Evolutionary conservation across 192 early-diverging fungal genomes (phyloP).

Genomic region (Dispira parvispora): DNA sequence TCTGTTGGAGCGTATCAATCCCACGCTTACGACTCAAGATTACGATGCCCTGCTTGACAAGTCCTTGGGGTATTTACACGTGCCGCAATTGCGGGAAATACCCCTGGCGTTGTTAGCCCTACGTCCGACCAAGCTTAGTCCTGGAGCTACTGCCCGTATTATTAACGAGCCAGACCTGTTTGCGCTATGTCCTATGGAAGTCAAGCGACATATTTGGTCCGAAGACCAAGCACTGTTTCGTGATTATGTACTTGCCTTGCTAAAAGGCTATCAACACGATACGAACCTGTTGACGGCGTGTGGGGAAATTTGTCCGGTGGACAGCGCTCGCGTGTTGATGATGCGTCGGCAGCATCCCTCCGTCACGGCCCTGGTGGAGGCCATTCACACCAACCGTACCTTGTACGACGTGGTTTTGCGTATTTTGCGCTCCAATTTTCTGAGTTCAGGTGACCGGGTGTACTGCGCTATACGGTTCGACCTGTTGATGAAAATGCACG

Average conservation of each 20-base stretch:
- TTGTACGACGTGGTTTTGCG: slow-evolving; percentile 20
- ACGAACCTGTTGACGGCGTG: slow-evolving; percentile 10
- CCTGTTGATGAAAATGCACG: slow-evolving; percentile 37
- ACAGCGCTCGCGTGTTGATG: slow-evolving; percentile 14
- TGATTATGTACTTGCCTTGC: slow-evolving; percentile 14
- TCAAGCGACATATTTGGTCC: slow-evolving; percentile 27
- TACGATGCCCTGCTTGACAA: slow-evolving; percentile 22
- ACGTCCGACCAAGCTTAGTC: slow-evolving; percentile 22
- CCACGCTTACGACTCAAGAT: slow-evolving; percentile 12
- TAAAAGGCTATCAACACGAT: slow-evolving; percentile 24
- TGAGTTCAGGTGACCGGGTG: slow-evolving; percentile 16
- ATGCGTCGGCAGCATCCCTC: slow-evolving; percentile 21
- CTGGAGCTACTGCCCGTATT: slow-evolving; percentile 14
- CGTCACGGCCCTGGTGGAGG: slow-evolving; percentile 18
- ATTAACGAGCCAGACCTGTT: slow-evolving; percentile 17
- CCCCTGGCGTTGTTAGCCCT: slow-evolving; percentile 31
- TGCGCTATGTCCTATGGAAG: slow-evolving; percentile 21
- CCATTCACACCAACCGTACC: slow-evolving; percentile 16
- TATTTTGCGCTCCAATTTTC: slow-evolving; percentile 18
- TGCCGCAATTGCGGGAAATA: slow-evolving; percentile 28
- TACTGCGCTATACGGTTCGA: slow-evolving; percentile 35
- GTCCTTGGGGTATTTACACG: slow-evolving; percentile 31
- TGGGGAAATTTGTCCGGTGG: slow-evolving; percentile 15
- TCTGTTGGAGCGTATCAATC: slow-evolving; percentile 21
- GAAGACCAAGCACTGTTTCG: slow-evolving; percentile 22